Conservation (phyloP, 2,329 filamentous ascomycete genomes). For the Fusarium sp. region DNA sequence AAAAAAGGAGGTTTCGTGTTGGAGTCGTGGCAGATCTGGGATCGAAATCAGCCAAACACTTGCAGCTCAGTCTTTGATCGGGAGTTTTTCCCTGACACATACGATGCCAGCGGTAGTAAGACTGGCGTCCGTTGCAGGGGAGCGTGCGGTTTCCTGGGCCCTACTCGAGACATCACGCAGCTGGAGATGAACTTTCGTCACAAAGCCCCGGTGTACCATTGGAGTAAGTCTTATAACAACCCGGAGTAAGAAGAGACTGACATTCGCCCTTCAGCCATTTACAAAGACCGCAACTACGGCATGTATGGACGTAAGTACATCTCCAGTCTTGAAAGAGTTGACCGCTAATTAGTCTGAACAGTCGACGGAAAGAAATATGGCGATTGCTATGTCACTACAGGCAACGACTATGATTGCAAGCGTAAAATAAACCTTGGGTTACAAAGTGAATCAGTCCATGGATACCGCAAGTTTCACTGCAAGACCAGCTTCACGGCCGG, state of each 20-base stretch:
- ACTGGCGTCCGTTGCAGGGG: not conserved
- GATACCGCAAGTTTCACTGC: not conserved
- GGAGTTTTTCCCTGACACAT: not conserved
- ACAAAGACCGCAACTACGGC: not conserved
- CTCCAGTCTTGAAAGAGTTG: not conserved
- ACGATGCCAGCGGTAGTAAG: not conserved
- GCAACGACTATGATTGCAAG: not conserved
- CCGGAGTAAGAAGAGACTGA: not conserved
- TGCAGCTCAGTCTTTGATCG: not conserved
- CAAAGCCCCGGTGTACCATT: not conserved
- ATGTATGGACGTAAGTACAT: constrained; percentile 1
- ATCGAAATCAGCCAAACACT: not conserved
- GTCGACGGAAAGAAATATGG: not conserved
- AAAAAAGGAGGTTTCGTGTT: not conserved
- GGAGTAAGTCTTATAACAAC: not conserved
- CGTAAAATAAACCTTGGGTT: not conserved
- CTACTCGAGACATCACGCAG: not conserved
- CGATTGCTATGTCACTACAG: not conserved
- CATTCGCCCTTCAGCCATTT: not conserved
- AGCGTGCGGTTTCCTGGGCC: not conserved
- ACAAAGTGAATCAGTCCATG: not conserved
- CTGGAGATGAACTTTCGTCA: not conserved
- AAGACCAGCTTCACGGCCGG: not conserved
- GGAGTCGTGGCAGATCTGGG: not conserved
- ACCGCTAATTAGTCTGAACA: not conserved